Base-by-base conservation (phyloP, 257 asterid genomes). In the Nicotiana attenuata region DNA sequence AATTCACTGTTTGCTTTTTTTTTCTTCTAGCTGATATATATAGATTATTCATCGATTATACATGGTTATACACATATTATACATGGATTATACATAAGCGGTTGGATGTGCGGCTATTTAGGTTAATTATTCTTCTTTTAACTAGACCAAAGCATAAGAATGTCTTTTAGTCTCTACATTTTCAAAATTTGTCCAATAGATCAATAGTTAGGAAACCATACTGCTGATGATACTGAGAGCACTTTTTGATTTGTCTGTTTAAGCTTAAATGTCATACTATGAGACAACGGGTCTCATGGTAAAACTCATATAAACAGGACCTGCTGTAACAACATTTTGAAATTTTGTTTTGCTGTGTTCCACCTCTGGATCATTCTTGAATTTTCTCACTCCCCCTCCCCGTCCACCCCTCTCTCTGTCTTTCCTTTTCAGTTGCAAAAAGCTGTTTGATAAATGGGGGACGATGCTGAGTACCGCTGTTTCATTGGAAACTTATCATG, bases 401-500 rank as follows among this genome's bases (percentile, higher is more conserved):
- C 55, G 13, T 81, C 65, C 31, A 4, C 83, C 45, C 64, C 65
- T 35, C n/a, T 41, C 31, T 76, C 81, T 45, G 41, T 16, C 60
- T 76, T 33, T 68, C 52, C 77, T 14, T 73, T 61, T 61, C 75
- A 81, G 56, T 57, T 5, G 76, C 82, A 85, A 17, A 82, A 83
- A 87, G 55, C 82, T 78, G 86, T 63, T 29, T 55, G 20, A 82
- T 85, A 85, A 81, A 92, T 93, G 97, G 86, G 90, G 47, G 97
- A 88, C 35, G 93, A 89, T 68, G 87, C 45, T 83, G 97, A 93
- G 83, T 93, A 84, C 83, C 92, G 97, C 71, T 93, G 97, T 85
- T 93, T 93, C 84, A 77, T 93, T 80, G 97, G 97, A 65, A 93
- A 93, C 82, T 88, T 93, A 47, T 90, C 97, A 28, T 92, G 97